Evolutionary conservation across 176 grass and related monocot species (phyloP).

Genomic region (Phoenix roebelenii): DNA sequence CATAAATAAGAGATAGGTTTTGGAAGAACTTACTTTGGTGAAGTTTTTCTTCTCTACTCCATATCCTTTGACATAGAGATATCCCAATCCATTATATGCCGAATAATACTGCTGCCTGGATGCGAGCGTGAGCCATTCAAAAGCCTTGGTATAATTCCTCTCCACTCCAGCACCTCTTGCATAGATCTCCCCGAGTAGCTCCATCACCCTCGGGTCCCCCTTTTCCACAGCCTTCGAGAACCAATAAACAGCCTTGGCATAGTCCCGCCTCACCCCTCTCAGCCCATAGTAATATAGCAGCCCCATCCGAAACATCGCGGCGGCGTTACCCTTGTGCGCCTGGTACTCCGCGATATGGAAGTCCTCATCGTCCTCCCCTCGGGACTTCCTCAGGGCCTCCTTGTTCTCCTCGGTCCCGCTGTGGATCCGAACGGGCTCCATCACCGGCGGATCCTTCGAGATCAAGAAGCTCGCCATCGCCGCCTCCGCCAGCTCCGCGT

Average conservation of each 20-base stretch:
- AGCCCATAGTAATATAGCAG: slow-evolving; percentile 95
- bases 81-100: slow-evolving; percentile 96
- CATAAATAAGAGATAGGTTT: background rate
- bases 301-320: slow-evolving; percentile 76
- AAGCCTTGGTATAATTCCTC: slow-evolving; percentile 88
- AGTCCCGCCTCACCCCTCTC: slow-evolving; percentile 71
- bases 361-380: slow-evolving; percentile 87
- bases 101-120: slow-evolving; percentile 80
- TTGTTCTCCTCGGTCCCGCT: slow-evolving; percentile 95
- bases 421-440: slow-evolving; percentile 77
- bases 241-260: slow-evolving; percentile 73
- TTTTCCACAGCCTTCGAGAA: slow-evolving; percentile 86
- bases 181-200: slow-evolving; percentile 91
- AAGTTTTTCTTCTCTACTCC: slow-evolving; percentile 92
- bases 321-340: slow-evolving; percentile 70
- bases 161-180: slow-evolving; percentile 88
- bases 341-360: slow-evolving; percentile 97
- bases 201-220: slow-evolving; percentile 59
- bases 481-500: slow-evolving; percentile 89
- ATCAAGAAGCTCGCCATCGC: slow-evolving; percentile 81
- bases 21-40: slow-evolving; percentile 51
- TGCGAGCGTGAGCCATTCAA: slow-evolving; percentile 69
- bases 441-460: slow-evolving; percentile 77
- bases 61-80: slow-evolving; percentile 94
- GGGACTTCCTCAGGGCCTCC: slow-evolving; percentile 76